Base-by-base conservation (phyloP, 2,329 filamentous ascomycete genomes). In the Neonectria ditissima region DNA sequence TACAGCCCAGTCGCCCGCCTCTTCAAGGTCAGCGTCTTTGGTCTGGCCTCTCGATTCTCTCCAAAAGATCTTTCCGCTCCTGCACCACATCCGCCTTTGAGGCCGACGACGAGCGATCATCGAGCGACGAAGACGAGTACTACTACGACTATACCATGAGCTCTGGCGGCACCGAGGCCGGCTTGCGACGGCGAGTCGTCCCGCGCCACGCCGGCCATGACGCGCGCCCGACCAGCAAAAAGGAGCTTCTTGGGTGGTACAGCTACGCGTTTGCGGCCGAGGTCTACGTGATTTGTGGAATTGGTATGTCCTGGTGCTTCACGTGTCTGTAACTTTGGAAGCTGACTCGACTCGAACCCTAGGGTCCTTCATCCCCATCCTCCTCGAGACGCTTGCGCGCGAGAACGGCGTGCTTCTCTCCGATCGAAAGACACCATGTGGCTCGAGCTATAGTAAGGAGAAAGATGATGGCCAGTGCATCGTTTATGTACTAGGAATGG, bases 301-400 rank as follows among this genome's bases (percentile, higher is more conserved):
- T 80, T 60, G 95, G 94, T 92, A 78, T 76, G 89, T 82, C 18
- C 26, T 37, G 28, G 32, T 51, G 64, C 43, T 52, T 48, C 11
- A 22, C 32, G 45, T 37, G 28, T 22, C 50, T 37, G 22, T 16
- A 10, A 48, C 14, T 41, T 22, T 22, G 45, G 53, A 34, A 55
- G 50, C 64, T 65, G 53, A 65, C 55, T 24, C 22, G 34, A 54
- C 44, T 32, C 22, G 14, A 22, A 54, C 39, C 44, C 28, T 73
- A 95, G 93, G 91, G 51, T 97, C 93, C 41, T 99, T 99, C 80
- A 94, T 99, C 66, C 96, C 96, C 24, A 97, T 99, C 65, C 92
- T 96, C 4, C 87, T 99, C 65, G 96, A 99, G 78, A 94, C 96
- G 68, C 88, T 99, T 57, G 94, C 96, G 13, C 88, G 96, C 73